Evolutionary conservation across 257 asterid genomes (phyloP), one percentile per base, ranked within the genome.

Genomic region (Solanum chilense): DNA sequence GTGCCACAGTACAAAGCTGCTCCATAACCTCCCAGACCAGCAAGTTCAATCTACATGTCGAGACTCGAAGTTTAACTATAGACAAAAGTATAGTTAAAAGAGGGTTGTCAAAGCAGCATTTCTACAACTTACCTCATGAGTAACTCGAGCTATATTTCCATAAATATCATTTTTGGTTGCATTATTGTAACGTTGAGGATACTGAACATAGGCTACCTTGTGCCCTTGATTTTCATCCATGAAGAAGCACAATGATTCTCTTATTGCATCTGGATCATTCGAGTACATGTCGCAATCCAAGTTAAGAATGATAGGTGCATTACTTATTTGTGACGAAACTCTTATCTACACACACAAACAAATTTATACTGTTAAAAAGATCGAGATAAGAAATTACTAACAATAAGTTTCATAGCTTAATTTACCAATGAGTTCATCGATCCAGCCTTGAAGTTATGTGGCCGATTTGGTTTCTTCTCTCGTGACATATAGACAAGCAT

Each of bases 201-300:
- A 73, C 56, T 93, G 98, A 71, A 96, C 94, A 25, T 89, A 96
- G 3, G 94, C 86, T 9, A 88, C 89, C 56, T 77, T 86, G 1
- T 92, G 77, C 4, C 98, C 99, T 85, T 87, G 88, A 16, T 88
- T 88, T 80, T 93, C 93, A 29, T 95, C 99, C 91, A 96, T 85
- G 84, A 95, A 94, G 91, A 97, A 95, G 91, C 99, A 95, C 37
- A 94, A 7, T 25, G 98, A 92, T 62, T 95, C 98, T 6, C 86
- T 82, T 60, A 95, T 21, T 86, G 96, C 88, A 88, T 93, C 92
- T 9, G 98, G 92, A 89, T 97, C 95, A 15, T 94, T 95, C 2
- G 95, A 90, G 88, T 94, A 95, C 99, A 95, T 97, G 85, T 97
- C 99, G 73, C 99, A 97, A 89, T 97, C 99, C 82, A 97, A 87